These are phyloP conservation scores for Moniliophthora roreri DNA, from an alignment of 1,284 basidiomycete species.

Conservation along the genomic window DNA sequence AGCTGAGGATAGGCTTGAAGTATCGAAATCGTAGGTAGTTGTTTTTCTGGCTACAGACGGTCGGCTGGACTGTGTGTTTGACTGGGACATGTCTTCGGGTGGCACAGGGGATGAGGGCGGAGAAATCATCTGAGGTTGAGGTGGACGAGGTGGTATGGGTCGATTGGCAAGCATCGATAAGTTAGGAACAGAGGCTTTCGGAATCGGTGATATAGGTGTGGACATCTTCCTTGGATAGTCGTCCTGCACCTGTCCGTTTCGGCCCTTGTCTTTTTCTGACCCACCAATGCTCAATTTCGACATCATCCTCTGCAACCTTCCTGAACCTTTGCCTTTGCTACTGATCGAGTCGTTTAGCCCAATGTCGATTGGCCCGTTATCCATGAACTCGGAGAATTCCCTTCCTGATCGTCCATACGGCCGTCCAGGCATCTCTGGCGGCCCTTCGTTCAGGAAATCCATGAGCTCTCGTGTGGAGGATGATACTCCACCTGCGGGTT, in stretches of 20 bases:
- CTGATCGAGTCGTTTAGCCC: conserved; percentile 7
- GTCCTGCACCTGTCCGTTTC: conserved; percentile 19
- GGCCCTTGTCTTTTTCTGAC: conserved; percentile 41
- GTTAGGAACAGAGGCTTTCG: conserved; percentile 39
- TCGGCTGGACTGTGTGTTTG: conserved; percentile 15
- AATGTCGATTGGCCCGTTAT: conserved; percentile 34
- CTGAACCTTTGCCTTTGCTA: conserved; percentile 47
- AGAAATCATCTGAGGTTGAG: conserved; percentile 33
- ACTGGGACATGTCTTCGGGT: conserved; percentile 20
- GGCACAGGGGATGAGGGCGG: conserved; percentile 41
- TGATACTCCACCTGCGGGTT: conserved; percentile 32
- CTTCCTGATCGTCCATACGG: conserved; percentile 19
- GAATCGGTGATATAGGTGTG: conserved; percentile 19
- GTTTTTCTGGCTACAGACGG: neutral
- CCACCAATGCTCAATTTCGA: conserved; percentile 65
- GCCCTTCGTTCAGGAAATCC: conserved; percentile 64
- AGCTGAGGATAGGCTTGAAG: neutral
- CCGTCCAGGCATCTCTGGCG: conserved; percentile 40
- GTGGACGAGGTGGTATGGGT: conserved; percentile 56
- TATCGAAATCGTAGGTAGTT: neutral
- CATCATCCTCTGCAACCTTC: conserved; percentile 75
- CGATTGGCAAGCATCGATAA: conserved; percentile 51
- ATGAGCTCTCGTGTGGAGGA: conserved; percentile 61
- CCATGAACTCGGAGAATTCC: conserved; percentile 28
- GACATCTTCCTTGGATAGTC: conserved; percentile 16